A percentile compares a stretch with the other conserved stretches of the same genome.
Conservation (phyloP, 805 yeast species). For the Wickerhamiella parazyma region DNA sequence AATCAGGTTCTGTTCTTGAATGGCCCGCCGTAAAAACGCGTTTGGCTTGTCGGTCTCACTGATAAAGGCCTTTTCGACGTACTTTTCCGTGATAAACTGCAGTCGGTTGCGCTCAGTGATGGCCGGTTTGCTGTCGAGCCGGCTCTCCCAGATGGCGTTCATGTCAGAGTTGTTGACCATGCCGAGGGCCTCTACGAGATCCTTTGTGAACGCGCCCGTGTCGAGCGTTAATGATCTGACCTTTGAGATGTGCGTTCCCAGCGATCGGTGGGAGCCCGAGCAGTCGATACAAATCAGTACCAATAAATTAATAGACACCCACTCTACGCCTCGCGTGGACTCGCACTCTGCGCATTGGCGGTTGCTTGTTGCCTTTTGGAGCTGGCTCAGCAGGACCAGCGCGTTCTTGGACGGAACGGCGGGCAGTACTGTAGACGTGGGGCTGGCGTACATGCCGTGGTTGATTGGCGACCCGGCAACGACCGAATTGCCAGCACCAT, state of each 20-base stretch:
- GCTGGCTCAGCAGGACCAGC: constrained; percentile 10
- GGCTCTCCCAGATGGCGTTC: constrained; percentile 50
- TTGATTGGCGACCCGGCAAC: background rate
- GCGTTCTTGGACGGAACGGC: constrained; percentile 5
- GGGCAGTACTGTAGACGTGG: background rate
- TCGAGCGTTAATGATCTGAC: constrained; percentile 70
- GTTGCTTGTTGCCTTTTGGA: constrained; percentile 37
- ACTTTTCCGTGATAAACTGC: constrained; percentile 52
- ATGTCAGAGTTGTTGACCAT: constrained; percentile 41
- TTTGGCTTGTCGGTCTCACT: constrained; percentile 25
- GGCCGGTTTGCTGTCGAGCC: constrained; percentile 16
- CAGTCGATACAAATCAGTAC: constrained; percentile 71
- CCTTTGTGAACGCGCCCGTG: constrained; percentile 41
- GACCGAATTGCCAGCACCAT: background rate
- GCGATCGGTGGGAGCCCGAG: constrained; percentile 73
- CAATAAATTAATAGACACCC: constrained; percentile 70
- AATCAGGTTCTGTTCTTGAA: constrained; percentile 22
- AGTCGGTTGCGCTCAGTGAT: constrained; percentile 36
- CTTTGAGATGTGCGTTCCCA: constrained; percentile 73
- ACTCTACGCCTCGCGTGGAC: constrained; percentile 47
- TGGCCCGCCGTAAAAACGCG: constrained; percentile 25
- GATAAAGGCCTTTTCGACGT: constrained; percentile 39
- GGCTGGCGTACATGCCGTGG: background rate
- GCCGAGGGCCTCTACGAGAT: constrained; percentile 42
- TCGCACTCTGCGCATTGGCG: constrained; percentile 70